Evolutionary conservation across 2,329 filamentous ascomycete species (phyloP), one percentile per base, ranked within the genome.

Genomic region (Cladosporium phlei): DNA sequence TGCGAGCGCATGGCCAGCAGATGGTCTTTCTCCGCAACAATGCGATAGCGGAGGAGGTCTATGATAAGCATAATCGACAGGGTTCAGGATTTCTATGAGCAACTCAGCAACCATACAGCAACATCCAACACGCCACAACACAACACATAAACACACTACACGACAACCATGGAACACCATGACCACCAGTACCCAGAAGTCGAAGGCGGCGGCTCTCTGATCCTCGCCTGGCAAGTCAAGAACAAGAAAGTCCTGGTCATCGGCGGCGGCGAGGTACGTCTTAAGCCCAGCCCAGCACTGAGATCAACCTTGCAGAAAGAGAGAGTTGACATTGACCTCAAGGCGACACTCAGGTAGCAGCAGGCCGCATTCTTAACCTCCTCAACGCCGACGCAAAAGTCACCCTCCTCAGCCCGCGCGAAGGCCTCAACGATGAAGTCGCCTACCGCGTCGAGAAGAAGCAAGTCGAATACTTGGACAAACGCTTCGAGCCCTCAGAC

Each of bases 371-470:
- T 59, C 77, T 96, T 51, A 88, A 95, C 69, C 84, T 91, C 51
- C 88, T 96, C 69, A 94, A 96, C 65, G 93, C 93, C 67, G 91
- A 97, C 61, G 93, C 91, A 62, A 79, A 80, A 64, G 87, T 98
- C 47, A 91, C 85, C 16, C 83, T 97, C 52, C 80, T 97, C 21
- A 88, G 83, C 52, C 93, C 93, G 1, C 69, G 78, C 40, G 74
- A 82, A 4, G 88, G 91, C 43, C 79, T 97, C 46, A 94, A 94
- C 66, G 78, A 85, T 10, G 93, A 98, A 70, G 91, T 97, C 32
- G 82, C 85, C 43, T 82, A 86, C 67, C 87, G 93, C 50, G 76
- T 96, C 46, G 74, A 81, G 46, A 75, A 85, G 56, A 76, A 80
- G 34, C 85, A 94, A 63, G 82, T 97, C 50, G 77, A 79, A 27